A percentile compares a stretch with the other conserved stretches of the same genome.
phyloP scores from a whole-genome alignment of 495 filamentous ascomycete genomes.

The Cercophora newfieldiana region DNA sequence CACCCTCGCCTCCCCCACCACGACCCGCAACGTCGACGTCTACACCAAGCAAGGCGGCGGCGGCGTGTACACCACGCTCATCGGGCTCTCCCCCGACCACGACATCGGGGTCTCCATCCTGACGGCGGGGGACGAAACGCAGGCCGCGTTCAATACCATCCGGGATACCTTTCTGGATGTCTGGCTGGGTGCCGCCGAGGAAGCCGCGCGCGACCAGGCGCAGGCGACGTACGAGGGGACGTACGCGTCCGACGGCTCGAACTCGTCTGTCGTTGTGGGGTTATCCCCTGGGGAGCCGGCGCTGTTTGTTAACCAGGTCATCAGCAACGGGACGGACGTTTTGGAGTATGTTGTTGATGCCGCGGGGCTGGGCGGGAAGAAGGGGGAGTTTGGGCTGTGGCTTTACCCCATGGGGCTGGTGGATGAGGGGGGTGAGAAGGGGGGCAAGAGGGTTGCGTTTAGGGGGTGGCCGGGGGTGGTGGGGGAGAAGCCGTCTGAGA shows the following conservation, averaged over 20 bases:
- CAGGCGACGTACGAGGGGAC: background rate
- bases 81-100: conserved; percentile 51
- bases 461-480: conserved; percentile 14
- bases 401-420: conserved; percentile 13
- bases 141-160: background rate
- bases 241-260: background rate
- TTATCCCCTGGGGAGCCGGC: conserved; percentile 4
- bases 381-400: conserved; percentile 12
- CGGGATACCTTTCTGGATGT: background rate
- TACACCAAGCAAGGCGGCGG: conserved; percentile 49
- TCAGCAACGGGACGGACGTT: conserved; percentile 10
- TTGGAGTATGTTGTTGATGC: background rate
- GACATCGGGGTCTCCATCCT: conserved; percentile 41
- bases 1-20: background rate
- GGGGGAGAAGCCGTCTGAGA: conserved; percentile 5
- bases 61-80: conserved; percentile 39
- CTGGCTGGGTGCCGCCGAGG: conserved; percentile 12
- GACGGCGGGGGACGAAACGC: background rate
- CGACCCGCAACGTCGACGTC: conserved; percentile 13
- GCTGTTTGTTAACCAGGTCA: conserved; percentile 5
- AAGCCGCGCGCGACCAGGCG: conserved; percentile 12
- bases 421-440: background rate
- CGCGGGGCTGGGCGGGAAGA: background rate
- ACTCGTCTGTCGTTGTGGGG: conserved; percentile 8
- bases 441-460: conserved; percentile 6